Base-by-base conservation (phyloP, 179 eudicot genomes). In the Dionaea muscipula region DNA sequence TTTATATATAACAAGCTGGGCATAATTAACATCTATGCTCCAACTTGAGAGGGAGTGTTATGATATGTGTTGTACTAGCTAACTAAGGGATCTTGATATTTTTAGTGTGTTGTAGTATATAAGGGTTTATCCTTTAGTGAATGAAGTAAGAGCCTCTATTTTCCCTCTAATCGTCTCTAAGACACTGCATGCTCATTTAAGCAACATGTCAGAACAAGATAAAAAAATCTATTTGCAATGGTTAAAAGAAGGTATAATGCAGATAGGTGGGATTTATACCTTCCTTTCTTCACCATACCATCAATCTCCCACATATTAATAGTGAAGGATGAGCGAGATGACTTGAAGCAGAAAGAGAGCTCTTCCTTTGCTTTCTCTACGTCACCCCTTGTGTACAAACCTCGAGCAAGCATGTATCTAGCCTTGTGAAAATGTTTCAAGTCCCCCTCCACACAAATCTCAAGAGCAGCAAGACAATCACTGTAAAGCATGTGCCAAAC, bases 271-370 rank as follows among this genome's bases (percentile, higher is more conserved):
- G 46, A 26, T 44, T 57, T 54, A 25, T 84, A 93, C 99, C 96
- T 93, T 77, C 96, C 99, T 64, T 84, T 93, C 69, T 83, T 93
- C 24, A 81, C 94, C 73, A 71, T 84, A 61, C 95, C 83, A 75
- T 93, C 99, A 71, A 93, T 93, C 81, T 93, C 99, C 99, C 99
- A 93, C 99, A 93, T 93, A 59, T 93, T 93, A 53, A 84, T 69
- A 23, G 99, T 88, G 60, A 88, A 93, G 48, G 89, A 88, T 64
- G 99, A 93, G 60, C 99, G 96, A 33, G 99, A 74, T 26, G 99
- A 87, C 86, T 82, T 93, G 62, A 93, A 93, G 78, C 99, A 93
- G 67, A 93, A 93, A 37, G 99, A 87, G 36, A 93, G 83, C 60
- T 93, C 89, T 60, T 93, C 95, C 65, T 81, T 93, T 58, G 99